Evolutionary conservation across 768 basidiomycete species (phyloP), one percentile per base, ranked within the genome.

Genomic region (Suillus fuscotomentosus): DNA sequence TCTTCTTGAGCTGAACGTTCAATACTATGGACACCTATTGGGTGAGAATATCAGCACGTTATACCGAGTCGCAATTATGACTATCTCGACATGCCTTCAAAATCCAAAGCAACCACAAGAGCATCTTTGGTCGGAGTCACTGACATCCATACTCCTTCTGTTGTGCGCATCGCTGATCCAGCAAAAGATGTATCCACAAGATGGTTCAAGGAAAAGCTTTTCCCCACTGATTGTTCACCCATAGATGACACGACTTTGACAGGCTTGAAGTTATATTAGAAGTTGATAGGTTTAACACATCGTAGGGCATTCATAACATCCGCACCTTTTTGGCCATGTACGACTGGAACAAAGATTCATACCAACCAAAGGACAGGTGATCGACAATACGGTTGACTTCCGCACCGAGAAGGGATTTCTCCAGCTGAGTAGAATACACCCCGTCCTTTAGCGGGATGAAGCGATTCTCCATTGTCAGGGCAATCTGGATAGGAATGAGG

Each of bases 141-240:
- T 1, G 86, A 87, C 82, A 88, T 83, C 87, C 87, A 88, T 3
- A 88, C 85, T 5, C 87, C 86, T 74, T 87, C 85, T 69, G 84
- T 88, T 10, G 86, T 87, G 20, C 85, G 76, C 85, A 88, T 87
- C 0, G 87, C 87, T 9, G 82, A 84, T 1, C 88, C 87, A 20
- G 86, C 86, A 66, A 89, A 88, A 1, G 88, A 88, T 0, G 86
- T 86, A 66, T 88, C 87, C 1, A 79, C 81, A 5, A 89, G 76
- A 65, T 88, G 88, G 60, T 88, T 88, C 39, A 88, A 70, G 0
- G 83, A 75, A 61, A 81, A 88, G 60, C 82, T 84, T 68, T 88
- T 88, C 0, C 87, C 88, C 1, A 88, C 87, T 0, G 85, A 87
- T 68, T 88, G 87, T 69, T 87, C 86, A 1, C 86, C 87, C 87